These are phyloP conservation scores for Euphorbia pulcherrima DNA, from an alignment of 345 rosid species.

Conservation along the genomic window DNA sequence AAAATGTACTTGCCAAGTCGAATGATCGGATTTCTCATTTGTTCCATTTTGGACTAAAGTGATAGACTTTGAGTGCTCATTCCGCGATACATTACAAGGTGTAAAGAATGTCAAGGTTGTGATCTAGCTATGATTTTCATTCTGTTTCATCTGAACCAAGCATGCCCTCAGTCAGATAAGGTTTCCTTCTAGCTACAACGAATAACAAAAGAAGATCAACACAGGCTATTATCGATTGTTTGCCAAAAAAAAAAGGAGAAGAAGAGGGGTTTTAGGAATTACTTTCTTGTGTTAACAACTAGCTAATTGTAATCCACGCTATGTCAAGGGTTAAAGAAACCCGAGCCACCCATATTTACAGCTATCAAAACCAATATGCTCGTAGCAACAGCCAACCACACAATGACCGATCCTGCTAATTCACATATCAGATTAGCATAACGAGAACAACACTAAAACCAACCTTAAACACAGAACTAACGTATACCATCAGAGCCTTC, in stretches of 20 bases:
- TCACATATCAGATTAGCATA: constrained; percentile 15
- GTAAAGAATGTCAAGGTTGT: neutral
- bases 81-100: neutral
- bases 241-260: neutral
- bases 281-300: constrained; percentile 31
- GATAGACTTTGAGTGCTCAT: neutral
- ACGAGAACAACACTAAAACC: constrained; percentile 8
- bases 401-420: constrained; percentile 61
- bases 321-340: constrained; percentile 83
- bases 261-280: constrained; percentile 17
- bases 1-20: neutral
- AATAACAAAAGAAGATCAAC: neutral
- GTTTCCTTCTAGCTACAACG: neutral
- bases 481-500: constrained; percentile 33
- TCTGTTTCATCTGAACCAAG: neutral
- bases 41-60: neutral
- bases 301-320: constrained; percentile 19
- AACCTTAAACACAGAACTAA: neutral
- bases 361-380: constrained; percentile 67
- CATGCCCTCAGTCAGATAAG: neutral
- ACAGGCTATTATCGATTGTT: neutral
- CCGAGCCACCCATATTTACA: constrained; percentile 59
- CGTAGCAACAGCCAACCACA: constrained; percentile 73
- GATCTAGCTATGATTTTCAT: neutral
- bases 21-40: neutral